Percentiles rank a stretch among this genome's conserved stretches.
phyloP scores from a whole-genome alignment of 2,329 filamentous ascomycete genomes.

The Ascochyta rabiei region DNA sequence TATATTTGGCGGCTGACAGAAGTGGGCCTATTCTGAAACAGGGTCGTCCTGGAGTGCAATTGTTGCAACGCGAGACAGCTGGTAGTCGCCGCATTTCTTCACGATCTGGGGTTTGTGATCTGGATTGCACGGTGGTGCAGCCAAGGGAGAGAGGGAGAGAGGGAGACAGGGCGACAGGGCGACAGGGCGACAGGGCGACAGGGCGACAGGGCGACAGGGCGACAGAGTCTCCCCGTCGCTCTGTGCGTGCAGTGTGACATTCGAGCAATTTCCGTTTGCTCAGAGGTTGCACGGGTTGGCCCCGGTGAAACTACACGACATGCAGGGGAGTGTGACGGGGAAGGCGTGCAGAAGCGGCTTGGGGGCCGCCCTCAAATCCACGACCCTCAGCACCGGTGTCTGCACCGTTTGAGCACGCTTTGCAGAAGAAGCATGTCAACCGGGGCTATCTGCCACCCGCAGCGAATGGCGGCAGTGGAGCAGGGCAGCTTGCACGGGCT shows the following conservation, averaged over 20 bases:
- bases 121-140: neutral
- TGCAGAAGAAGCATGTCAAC: slow-evolving; percentile 14
- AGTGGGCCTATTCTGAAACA: slow-evolving; percentile 13
- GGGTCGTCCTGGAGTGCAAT: neutral
- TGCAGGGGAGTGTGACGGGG: slow-evolving; percentile 8
- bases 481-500: slow-evolving; percentile 3
- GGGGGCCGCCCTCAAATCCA: neutral
- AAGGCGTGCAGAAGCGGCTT: slow-evolving; percentile 4
- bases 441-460: slow-evolving; percentile 6
- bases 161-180: neutral
- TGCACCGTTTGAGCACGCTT: slow-evolving; percentile 10
- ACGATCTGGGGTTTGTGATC: neutral
- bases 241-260: slow-evolving; percentile 5
- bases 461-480: slow-evolving; percentile 6
- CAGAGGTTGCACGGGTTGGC: slow-evolving; percentile 7
- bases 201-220: neutral
- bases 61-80: neutral
- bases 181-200: neutral
- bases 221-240: too few species aligned
- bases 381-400: slow-evolving; percentile 10
- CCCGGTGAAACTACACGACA: slow-evolving; percentile 10
- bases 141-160: neutral
- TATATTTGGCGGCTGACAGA: neutral
- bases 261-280: slow-evolving; percentile 13
- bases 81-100: neutral